Conservation (phyloP, 2,329 filamentous ascomycete genomes). For the Trichoderma afroharzianum region DNA sequence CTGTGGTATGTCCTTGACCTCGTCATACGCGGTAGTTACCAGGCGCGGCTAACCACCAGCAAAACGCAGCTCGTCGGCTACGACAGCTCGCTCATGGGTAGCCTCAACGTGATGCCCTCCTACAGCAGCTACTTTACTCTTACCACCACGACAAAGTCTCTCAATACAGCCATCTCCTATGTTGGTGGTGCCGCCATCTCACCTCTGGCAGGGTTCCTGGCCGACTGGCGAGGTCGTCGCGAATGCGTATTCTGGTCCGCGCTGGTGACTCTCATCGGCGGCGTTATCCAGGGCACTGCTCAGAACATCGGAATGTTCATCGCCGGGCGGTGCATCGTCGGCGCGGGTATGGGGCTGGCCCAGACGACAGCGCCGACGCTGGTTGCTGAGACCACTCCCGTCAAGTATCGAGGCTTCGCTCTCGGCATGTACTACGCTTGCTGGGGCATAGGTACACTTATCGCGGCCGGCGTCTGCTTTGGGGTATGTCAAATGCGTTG, state of each 20-base stretch:
- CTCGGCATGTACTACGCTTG: not conserved
- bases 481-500: not conserved
- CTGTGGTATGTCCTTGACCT: not conserved
- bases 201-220: not conserved
- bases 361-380: not conserved
- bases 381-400: not conserved
- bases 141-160: not conserved
- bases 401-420: not conserved
- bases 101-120: not conserved
- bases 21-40: not conserved
- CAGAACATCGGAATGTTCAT: not conserved
- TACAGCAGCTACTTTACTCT: not conserved
- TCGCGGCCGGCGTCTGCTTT: not conserved
- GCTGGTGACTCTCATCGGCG: not conserved
- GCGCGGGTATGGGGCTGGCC: not conserved
- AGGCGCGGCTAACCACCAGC: not conserved
- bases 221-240: not conserved
- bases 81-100: not conserved
- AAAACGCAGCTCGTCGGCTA: not conserved
- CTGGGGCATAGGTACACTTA: not conserved
- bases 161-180: not conserved
- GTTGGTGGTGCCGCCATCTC: not conserved
- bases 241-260: not conserved
- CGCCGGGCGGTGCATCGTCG: not conserved
- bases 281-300: not conserved